Evolutionary conservation across 495 filamentous ascomycete genomes (phyloP).

Genomic region (Penicillium steckii): DNA sequence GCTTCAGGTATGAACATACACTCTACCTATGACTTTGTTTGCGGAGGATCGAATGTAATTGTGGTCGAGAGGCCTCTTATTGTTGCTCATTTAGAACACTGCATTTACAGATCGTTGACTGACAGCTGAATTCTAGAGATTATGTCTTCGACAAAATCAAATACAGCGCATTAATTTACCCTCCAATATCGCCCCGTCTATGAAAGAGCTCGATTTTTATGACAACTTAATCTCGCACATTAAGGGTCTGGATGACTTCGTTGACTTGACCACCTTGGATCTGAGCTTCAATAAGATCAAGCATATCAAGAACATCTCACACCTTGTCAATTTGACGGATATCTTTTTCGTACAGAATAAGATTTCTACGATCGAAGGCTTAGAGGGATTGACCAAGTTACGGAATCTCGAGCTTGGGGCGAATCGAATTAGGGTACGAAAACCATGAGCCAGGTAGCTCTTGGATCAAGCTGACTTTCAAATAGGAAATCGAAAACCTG

Average conservation of each 20-base stretch:
- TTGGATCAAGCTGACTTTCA: constrained; percentile 1
- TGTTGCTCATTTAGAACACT: too few species aligned
- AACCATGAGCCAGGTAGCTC: neutral
- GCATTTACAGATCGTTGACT: neutral
- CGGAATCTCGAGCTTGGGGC: constrained; percentile 86
- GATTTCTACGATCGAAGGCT: constrained; percentile 79
- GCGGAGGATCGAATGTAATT: neutral
- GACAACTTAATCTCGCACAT: constrained; percentile 94
- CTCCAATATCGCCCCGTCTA: constrained; percentile 54
- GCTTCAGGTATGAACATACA: constrained; percentile 50
- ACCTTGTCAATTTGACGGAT: constrained; percentile 76
- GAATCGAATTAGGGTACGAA: constrained; percentile 74
- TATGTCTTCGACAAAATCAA: constrained; percentile 93
- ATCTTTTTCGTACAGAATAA: constrained; percentile 96
- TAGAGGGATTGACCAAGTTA: constrained; percentile 72
- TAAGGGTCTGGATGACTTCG: constrained; percentile 75
- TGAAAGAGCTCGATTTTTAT: constrained; percentile 91
- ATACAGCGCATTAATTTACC: constrained; percentile 77
- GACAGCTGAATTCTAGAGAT: constrained; percentile 44
- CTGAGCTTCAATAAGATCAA: constrained; percentile 99
- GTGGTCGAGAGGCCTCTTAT: neutral
- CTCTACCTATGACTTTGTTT: neutral
- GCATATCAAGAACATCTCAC: constrained; percentile 87
- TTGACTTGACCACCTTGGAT: constrained; percentile 75
- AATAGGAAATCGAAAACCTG: constrained; percentile 82